phyloP scores from a whole-genome alignment of 2,329 filamentous ascomycete species.

The Colletotrichum sp. region DNA sequence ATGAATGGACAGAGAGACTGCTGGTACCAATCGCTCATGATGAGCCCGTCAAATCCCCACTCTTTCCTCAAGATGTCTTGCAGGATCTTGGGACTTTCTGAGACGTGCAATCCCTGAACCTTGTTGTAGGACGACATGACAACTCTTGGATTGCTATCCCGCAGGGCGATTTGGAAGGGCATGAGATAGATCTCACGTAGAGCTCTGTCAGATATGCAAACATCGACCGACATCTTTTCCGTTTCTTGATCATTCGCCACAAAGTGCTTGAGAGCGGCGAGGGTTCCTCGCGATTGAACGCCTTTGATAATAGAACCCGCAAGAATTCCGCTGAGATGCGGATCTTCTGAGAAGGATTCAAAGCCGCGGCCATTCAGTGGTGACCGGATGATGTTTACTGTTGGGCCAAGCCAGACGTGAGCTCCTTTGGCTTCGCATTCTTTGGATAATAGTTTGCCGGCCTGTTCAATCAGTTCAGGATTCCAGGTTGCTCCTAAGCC shows the following conservation, averaged over 20 bases:
- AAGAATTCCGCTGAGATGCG: conserved; percentile 59
- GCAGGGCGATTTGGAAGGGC: conserved; percentile 61
- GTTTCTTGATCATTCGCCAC: conserved; percentile 68
- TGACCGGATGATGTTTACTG: conserved; percentile 66
- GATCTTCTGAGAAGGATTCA: conserved; percentile 64
- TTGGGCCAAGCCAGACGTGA: conserved; percentile 64
- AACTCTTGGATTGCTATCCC: conserved; percentile 56
- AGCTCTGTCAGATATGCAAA: conserved; percentile 59
- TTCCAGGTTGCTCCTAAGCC: conserved; percentile 65
- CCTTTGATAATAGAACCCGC: conserved; percentile 59
- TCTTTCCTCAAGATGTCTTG: conserved; percentile 57
- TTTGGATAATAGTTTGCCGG: conserved; percentile 55
- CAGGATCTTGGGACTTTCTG: conserved; percentile 56
- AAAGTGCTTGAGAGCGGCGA: conserved; percentile 65
- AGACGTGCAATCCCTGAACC: conserved; percentile 61
- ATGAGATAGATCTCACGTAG: conserved; percentile 64
- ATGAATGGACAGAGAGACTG: not conserved
- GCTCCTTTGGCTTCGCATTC: conserved; percentile 62
- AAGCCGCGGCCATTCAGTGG: conserved; percentile 66
- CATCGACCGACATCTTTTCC: conserved; percentile 60
- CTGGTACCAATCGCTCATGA: conserved; percentile 59
- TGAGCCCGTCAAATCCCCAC: conserved; percentile 61
- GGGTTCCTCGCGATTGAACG: conserved; percentile 60
- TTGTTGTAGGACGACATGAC: conserved; percentile 68
- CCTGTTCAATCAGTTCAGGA: conserved; percentile 52